These are phyloP conservation scores for Priceomyces haplophilus DNA, from an alignment of 805 yeast genomes.

Conservation along the genomic window DNA sequence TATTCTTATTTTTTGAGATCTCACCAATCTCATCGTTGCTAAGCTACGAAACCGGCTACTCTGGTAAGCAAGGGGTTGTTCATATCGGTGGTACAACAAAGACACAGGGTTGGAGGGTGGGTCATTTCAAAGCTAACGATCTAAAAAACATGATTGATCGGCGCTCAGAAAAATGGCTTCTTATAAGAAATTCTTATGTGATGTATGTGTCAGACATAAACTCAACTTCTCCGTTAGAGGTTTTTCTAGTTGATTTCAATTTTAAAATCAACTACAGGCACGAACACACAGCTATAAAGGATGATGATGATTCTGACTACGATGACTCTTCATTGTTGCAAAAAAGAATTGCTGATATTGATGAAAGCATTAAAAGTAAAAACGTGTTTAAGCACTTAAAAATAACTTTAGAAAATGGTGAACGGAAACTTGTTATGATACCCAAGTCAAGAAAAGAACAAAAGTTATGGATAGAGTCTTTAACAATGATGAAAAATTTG, in stretches of 20 bases:
- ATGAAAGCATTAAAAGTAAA: constrained; percentile 25
- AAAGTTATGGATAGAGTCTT: constrained; percentile 71
- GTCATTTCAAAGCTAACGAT: constrained; percentile 78
- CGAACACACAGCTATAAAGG: constrained; percentile 23
- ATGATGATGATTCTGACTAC: constrained; percentile 43
- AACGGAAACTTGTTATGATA: constrained; percentile 70
- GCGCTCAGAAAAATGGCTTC: constrained; percentile 89
- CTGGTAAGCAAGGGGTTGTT: constrained; percentile 87
- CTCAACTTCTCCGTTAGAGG: constrained; percentile 87
- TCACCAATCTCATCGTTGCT: constrained; percentile 84
- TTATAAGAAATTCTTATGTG: constrained; percentile 80
- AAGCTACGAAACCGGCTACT: constrained; percentile 74
- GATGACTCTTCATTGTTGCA: constrained; percentile 38
- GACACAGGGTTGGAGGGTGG: constrained; percentile 94
- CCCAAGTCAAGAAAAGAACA: constrained; percentile 65
- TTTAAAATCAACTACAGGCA: constrained; percentile 57
- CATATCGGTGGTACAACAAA: constrained; percentile 79
- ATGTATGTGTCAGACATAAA: constrained; percentile 82
- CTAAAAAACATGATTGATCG: constrained; percentile 84
- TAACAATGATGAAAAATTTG: constrained; percentile 62
- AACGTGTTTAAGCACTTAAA: constrained; percentile 52
- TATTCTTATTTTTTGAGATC: constrained; percentile 85
- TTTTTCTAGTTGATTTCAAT: constrained; percentile 79
- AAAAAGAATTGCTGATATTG: constrained; percentile 19
- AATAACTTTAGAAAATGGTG: constrained; percentile 65